Evolutionary conservation across 345 rosid genomes (phyloP), one percentile per base, ranked within the genome.

Genomic region (Bruguiera gymnorhiza): DNA sequence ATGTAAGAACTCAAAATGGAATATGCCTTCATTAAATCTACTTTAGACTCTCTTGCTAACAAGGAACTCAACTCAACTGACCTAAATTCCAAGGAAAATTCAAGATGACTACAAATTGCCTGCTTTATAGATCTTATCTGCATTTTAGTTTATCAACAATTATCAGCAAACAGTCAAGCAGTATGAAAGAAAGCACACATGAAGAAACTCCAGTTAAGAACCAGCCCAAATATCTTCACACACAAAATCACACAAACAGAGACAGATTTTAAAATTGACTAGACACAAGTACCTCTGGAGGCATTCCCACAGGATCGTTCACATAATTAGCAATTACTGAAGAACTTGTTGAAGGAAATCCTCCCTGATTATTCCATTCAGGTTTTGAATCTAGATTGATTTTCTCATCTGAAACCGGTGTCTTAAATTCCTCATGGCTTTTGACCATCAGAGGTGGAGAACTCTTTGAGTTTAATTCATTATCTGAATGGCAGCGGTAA

Each of bases 301-400:
- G 97, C 92, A 96, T 85, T 77, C 92, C 91, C 75, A 76, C 60
- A 66, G 95, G 97, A 84, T 80, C 93, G 2, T 85, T 85, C 76
- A 83, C 76, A 69, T 31, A 70, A 68, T 61, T 57, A 30, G 85
- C 73, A 56, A 81, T 68, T 78, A 72, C 53, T 4, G 55, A 69
- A 68, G 73, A 67, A 69, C 74, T 79, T 43, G 74, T 66, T n/a
- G 68, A 70, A 53, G 75, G 78, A 68, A 70, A 72, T 59, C 71
- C 86, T 13, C 55, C 73, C n/a, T 43, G 80, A 61, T 81, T 78
- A 72, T 32, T 68, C 61, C 34, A 65, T 68, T 78, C 86, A 70
- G 82, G 59, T 70, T 83, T 84, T 65, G 68, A 73, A 70, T 63
- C 78, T 8, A 52, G 74, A 72, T 80, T 72, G 18, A 73, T 76